Evolutionary conservation across 2,329 filamentous ascomycete genomes (phyloP), one percentile per base, ranked within the genome.

Genomic region (Periconia sp.): DNA sequence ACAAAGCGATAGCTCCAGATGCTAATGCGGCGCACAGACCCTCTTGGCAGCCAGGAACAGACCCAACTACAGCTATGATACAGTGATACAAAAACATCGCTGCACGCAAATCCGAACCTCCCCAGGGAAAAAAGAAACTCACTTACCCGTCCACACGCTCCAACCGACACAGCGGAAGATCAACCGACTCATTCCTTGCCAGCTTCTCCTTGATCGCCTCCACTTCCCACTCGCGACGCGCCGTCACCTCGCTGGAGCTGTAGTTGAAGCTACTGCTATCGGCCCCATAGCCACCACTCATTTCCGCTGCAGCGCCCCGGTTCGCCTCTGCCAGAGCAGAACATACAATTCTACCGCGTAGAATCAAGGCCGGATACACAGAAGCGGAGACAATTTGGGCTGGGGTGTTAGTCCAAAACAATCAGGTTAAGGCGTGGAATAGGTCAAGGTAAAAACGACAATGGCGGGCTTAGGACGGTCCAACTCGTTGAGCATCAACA

Each of bases 401-500:
- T 27, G 23, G 23, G 23, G 23, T 8, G 23, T 27, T 27, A 27
- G 23, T 3, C 23, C 3, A 27, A 27, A 27, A 27, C 8, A 27
- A 27, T 27, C 23, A 8, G 23, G 23, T 27, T 27, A 27, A 3
- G 5, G 23, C 23, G 23, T 27, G 33, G 33, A 37, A 37, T n/a
- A 37, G 15, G 13, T 37, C 33, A 37, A 37, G 11, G 11, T 14
- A 13, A 37, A 13, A 33, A 33, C 10, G 20, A 59, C 17, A 57
- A 74, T 75, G 71, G 62, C 77, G 64, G 76, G 76, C 42, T 77
- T 80, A 60, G 77, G 76, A 43, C 72, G 77, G 45, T 79, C 77
- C 20, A 79, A 79, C 63, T 78, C 76, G 53, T 72, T 84, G 65
- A 81, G 77, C 54, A 77, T 84, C 63, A 85, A 84, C 63, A 84